Percentiles rank a stretch among this genome's conserved stretches.
These are phyloP conservation scores for Colletotrichum higginsianum DNA, from an alignment of 2,329 filamentous ascomycete genomes.

Conservation along the genomic window DNA sequence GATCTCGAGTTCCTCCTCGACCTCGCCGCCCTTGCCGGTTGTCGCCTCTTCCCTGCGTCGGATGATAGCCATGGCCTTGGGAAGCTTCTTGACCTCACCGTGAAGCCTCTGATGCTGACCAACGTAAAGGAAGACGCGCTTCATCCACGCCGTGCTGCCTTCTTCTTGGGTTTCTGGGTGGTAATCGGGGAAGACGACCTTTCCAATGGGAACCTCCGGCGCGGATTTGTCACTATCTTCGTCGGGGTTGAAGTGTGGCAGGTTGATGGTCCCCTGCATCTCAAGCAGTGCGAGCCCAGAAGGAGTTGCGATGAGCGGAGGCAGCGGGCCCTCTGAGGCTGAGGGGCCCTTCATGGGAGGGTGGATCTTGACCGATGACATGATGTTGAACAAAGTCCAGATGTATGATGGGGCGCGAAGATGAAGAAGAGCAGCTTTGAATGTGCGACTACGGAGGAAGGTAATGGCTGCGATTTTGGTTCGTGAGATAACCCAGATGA, in stretches of 20 bases:
- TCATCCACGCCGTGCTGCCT: slow-evolving; percentile 85
- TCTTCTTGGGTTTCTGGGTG: slow-evolving; percentile 62
- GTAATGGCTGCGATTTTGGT: neutral
- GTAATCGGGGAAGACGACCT: slow-evolving; percentile 84
- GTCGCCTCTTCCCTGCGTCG: slow-evolving; percentile 64
- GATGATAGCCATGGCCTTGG: slow-evolving; percentile 84
- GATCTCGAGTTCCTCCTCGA: slow-evolving; percentile 78
- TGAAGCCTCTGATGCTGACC: slow-evolving; percentile 90
- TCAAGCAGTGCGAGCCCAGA: slow-evolving; percentile 91
- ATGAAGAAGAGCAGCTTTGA: neutral
- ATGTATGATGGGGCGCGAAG: neutral
- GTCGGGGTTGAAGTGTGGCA: slow-evolving; percentile 65
- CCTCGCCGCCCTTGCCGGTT: slow-evolving; percentile 52
- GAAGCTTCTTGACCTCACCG: slow-evolving; percentile 91
- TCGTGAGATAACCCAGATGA: neutral
- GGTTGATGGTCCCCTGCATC: slow-evolving; percentile 91
- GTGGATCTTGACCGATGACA: slow-evolving; percentile 60
- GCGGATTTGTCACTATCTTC: slow-evolving; percentile 46
- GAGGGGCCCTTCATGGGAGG: slow-evolving; percentile 49
- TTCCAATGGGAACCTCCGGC: slow-evolving; percentile 72
- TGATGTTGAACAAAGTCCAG: slow-evolving; percentile 32
- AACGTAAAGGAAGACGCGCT: slow-evolving; percentile 88
- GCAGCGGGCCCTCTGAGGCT: slow-evolving; percentile 71
- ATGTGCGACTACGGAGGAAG: too few species aligned
- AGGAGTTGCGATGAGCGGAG: slow-evolving; percentile 88